Evolutionary conservation across 208 protist species (phyloP).

Genomic region (Leishmania braziliensis): DNA sequence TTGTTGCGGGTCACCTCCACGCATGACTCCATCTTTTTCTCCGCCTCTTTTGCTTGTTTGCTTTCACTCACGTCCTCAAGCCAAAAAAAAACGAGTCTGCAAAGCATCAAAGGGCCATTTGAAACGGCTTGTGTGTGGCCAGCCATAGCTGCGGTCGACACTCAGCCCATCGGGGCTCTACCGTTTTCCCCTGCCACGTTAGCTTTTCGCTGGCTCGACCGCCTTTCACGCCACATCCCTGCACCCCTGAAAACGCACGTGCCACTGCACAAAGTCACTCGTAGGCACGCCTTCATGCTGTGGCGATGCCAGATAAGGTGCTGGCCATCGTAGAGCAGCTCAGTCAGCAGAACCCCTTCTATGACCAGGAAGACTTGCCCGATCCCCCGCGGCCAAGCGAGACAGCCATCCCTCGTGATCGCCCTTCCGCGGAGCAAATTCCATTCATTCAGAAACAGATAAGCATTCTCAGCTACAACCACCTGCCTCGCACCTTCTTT

Average conservation of each 20-base stretch:
- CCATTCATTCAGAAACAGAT: slow-evolving; percentile 75
- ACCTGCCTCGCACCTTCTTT: slow-evolving; percentile 91
- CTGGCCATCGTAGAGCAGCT: slow-evolving; percentile 64
- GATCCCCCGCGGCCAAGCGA: slow-evolving; percentile 76
- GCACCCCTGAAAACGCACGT: neutral
- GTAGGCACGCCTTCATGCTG: neutral
- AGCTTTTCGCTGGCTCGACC: neutral
- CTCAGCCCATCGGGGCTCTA: neutral
- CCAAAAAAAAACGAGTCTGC: neutral
- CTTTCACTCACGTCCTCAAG: neutral
- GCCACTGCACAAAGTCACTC: neutral
- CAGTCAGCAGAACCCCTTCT: slow-evolving; percentile 70
- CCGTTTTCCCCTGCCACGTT: neutral
- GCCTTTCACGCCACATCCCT: neutral
- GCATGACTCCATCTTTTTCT: neutral
- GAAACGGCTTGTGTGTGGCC: neutral
- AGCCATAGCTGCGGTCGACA: neutral
- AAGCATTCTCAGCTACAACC: slow-evolving; percentile 86
- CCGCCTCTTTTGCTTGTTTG: neutral
- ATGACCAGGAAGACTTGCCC: slow-evolving; percentile 44
- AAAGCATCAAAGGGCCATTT: neutral
- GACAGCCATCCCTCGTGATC: slow-evolving; percentile 51
- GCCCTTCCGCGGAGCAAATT: slow-evolving; percentile 58
- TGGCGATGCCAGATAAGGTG: slow-evolving; percentile 23
- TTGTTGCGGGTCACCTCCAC: neutral